Evolutionary conservation across 2,329 filamentous ascomycete genomes (phyloP).

Genomic region (Fusarium sp.): DNA sequence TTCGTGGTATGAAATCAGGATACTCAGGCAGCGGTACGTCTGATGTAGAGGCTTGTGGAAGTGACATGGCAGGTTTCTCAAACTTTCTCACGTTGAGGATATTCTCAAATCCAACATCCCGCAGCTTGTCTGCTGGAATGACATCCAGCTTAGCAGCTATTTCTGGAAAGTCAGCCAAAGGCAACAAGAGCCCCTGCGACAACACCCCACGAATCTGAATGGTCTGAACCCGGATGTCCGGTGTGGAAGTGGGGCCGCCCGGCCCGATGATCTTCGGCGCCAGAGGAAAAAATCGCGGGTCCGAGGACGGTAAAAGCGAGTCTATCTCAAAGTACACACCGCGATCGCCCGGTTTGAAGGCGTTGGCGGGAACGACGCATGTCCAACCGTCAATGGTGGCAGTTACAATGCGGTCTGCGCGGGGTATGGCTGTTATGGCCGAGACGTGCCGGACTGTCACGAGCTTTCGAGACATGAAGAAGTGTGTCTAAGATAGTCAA

Average conservation of each 20-base stretch:
- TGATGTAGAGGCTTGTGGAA: background rate
- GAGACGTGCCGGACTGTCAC: constrained; percentile 40
- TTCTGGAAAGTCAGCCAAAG: constrained; percentile 38
- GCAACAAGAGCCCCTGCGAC: constrained; percentile 42
- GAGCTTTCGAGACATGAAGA: constrained; percentile 39
- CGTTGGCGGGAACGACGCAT: constrained; percentile 32
- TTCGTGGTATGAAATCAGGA: constrained; percentile 37
- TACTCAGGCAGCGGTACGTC: constrained; percentile 28
- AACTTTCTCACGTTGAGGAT: constrained; percentile 38
- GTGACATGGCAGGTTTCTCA: constrained; percentile 9
- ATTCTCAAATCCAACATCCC: constrained; percentile 37
- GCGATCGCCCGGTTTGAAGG: constrained; percentile 31
- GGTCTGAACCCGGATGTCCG: constrained; percentile 40
- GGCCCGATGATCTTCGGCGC: constrained; percentile 6
- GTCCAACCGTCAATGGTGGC: constrained; percentile 43
- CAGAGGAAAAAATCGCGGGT: constrained; percentile 36
- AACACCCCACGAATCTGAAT: constrained; percentile 31
- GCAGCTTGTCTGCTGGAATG: background rate
- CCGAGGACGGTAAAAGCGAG: constrained; percentile 38
- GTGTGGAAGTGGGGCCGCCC: background rate
- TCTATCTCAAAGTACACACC: constrained; percentile 45
- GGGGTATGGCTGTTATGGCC: constrained; percentile 34
- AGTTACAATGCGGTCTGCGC: constrained; percentile 34
- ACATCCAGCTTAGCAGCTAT: constrained; percentile 1
- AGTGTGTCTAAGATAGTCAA: background rate